Conservation (phyloP, 495 filamentous ascomycete genomes). For the Penicillium antarcticum region DNA sequence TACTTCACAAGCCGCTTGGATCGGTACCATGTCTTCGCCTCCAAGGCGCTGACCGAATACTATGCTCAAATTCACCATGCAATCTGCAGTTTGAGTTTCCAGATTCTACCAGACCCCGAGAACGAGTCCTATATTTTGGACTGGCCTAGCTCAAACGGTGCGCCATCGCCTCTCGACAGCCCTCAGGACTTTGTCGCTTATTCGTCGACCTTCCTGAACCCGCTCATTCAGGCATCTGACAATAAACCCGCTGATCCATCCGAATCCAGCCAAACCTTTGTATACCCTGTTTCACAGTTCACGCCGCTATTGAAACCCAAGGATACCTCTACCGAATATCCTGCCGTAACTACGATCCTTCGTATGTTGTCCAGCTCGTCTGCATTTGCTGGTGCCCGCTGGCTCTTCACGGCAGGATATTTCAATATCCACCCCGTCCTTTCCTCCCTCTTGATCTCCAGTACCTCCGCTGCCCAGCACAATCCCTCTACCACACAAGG, state of each 20-base stretch:
- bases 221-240: conserved; percentile 55
- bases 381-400: conserved; percentile 62
- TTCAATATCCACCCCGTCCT: conserved; percentile 91
- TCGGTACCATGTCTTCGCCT: conserved; percentile 87
- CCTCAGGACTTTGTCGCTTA: conserved; percentile 64
- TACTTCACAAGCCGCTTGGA: conserved; percentile 98
- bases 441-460: conserved; percentile 71
- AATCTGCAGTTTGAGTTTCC: conserved; percentile 76
- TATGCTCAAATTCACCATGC: conserved; percentile 74
- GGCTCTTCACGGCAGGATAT: conserved; percentile 97
- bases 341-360: conserved; percentile 71
- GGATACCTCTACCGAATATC: conserved; percentile 82
- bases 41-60: conserved; percentile 74
- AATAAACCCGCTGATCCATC: conserved; percentile 25
- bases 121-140: conserved; percentile 60
- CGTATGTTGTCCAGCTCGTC: conserved; percentile 54
- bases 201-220: conserved; percentile 61
- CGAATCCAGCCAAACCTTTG: conserved; percentile 58
- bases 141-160: conserved; percentile 77
- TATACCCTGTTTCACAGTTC: conserved; percentile 82
- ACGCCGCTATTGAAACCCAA: conserved; percentile 73
- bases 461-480: conserved; percentile 33
- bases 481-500: conserved; percentile 50
- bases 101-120: conserved; percentile 60
- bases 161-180: conserved; percentile 65